Percentiles rank a stretch among this genome's conserved stretches.
Evolutionary conservation across 352 stramenopile genomes (phyloP).

Genomic region (Phytophthora litchii): DNA sequence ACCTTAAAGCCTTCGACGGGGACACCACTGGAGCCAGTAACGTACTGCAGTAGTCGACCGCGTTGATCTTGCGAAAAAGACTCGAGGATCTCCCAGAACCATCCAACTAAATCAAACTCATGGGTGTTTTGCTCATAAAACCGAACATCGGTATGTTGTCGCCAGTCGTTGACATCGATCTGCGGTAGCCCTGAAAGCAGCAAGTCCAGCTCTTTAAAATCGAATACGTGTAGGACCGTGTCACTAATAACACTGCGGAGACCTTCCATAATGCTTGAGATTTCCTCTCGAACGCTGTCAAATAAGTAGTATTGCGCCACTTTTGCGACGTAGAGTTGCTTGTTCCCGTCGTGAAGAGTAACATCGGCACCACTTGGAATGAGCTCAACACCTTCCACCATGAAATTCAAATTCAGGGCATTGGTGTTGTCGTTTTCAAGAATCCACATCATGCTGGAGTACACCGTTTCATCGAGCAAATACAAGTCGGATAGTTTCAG

Average conservation of each 20-base stretch:
- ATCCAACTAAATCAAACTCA: slow-evolving; percentile 59
- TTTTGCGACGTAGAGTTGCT: slow-evolving; percentile 92
- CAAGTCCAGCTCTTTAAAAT: slow-evolving; percentile 97
- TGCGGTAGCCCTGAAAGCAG: slow-evolving; percentile 69
- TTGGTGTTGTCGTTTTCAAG: slow-evolving; percentile 59
- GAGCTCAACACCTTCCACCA: slow-evolving; percentile 58
- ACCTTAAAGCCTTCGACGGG: slow-evolving; percentile 84
- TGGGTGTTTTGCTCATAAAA: slow-evolving; percentile 38
- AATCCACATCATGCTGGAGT: slow-evolving; percentile 71
- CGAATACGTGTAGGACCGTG: slow-evolving; percentile 96
- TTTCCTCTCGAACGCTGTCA: slow-evolving; percentile 89
- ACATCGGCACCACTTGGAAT: slow-evolving; percentile 64
- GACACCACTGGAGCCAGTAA: slow-evolving; percentile 81
- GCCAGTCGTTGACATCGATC: slow-evolving; percentile 92
- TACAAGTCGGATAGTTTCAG: slow-evolving; percentile 67
- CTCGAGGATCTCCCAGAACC: slow-evolving; percentile 85
- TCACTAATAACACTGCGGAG: slow-evolving; percentile 96
- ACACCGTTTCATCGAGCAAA: slow-evolving; percentile 74
- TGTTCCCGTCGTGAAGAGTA: slow-evolving; percentile 94
- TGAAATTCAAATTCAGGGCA: slow-evolving; percentile 68
- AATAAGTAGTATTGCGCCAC: slow-evolving; percentile 96
- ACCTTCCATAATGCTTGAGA: slow-evolving; percentile 81
- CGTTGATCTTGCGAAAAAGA: slow-evolving; percentile 62
- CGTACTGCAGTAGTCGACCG: slow-evolving; percentile 81
- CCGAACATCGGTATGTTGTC: slow-evolving; percentile 69